Evolutionary conservation across 2,329 filamentous ascomycete genomes (phyloP).

Genomic region (Aureobasidium melanogenum): DNA sequence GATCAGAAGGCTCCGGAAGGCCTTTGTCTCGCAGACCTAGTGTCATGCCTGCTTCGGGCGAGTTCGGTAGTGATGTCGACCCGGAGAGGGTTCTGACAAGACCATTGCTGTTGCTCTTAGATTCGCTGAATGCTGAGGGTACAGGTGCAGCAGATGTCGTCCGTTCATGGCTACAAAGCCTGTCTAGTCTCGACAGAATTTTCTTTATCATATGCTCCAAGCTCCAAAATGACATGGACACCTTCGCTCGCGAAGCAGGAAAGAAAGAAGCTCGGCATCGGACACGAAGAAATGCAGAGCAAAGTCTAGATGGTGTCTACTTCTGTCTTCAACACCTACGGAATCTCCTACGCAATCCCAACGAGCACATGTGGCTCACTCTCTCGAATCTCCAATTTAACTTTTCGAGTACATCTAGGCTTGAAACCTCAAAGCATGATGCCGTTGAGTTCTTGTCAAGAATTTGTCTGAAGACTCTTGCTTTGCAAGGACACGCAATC

Average conservation of each 20-base stretch:
- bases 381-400: slow-evolving; percentile 9
- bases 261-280: not conserved
- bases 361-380: slow-evolving; percentile 55
- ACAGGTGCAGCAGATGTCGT: slow-evolving; percentile 69
- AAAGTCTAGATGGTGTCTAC: slow-evolving; percentile 53
- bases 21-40: slow-evolving; percentile 21
- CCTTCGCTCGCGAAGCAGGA: slow-evolving; percentile 1
- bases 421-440: not conserved
- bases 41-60: slow-evolving; percentile 20
- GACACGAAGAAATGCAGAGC: slow-evolving; percentile 12
- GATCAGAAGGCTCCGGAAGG: slow-evolving; percentile 14
- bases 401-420: not conserved
- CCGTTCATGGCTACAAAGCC: slow-evolving; percentile 67
- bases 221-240: slow-evolving; percentile 13
- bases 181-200: slow-evolving; percentile 44
- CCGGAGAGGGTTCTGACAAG: slow-evolving; percentile 69
- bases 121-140: slow-evolving; percentile 63
- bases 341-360: slow-evolving; percentile 61
- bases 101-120: slow-evolving; percentile 73
- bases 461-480: slow-evolving; percentile 17
- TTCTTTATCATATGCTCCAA: slow-evolving; percentile 25
- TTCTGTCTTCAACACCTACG: slow-evolving; percentile 68
- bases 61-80: slow-evolving; percentile 43
- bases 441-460: slow-evolving; percentile 18
- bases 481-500: not conserved